A percentile compares a stretch with the other conserved stretches of the same genome.
phyloP scores from a whole-genome alignment of 1,139 yeast genomes.

The Hyphopichia khmerensis region DNA sequence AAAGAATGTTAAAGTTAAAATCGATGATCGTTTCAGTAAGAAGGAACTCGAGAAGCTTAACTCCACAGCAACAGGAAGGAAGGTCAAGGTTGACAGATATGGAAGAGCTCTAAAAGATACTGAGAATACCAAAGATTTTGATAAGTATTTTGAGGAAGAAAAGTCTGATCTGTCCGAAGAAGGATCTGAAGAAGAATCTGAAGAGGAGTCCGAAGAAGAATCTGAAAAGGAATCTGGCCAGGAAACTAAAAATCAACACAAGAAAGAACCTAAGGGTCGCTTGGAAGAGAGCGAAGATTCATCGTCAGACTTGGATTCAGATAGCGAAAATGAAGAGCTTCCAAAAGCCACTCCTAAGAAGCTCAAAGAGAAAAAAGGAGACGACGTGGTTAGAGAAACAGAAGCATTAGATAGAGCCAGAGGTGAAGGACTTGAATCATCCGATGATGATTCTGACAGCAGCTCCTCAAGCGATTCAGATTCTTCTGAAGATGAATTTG shows the following conservation, averaged over 20 bases:
- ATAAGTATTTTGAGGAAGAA: conserved; percentile 63
- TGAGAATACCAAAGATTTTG: conserved; percentile 45
- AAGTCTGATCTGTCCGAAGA: conserved; percentile 18
- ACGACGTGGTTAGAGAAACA: conserved; percentile 15
- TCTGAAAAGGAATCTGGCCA: conserved; percentile 13
- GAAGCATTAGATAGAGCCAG: conserved; percentile 60
- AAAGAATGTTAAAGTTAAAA: conserved; percentile 69
- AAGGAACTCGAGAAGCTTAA: conserved; percentile 65
- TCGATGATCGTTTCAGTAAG: conserved; percentile 83
- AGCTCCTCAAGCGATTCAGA: conserved; percentile 28
- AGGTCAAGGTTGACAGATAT: conserved; percentile 75
- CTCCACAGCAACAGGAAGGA: conserved; percentile 44
- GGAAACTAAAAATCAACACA: too few species aligned
- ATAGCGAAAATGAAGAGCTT: conserved; percentile 12
- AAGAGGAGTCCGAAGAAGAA: conserved; percentile 28
- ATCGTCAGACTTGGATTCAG: too few species aligned
- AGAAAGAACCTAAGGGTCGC: too few species aligned
- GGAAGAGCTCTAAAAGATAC: conserved; percentile 67
- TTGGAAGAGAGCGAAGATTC: too few species aligned
- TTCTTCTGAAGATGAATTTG: conserved; percentile 35
- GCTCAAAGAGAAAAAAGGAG: conserved; percentile 9
- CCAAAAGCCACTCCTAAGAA: neutral
- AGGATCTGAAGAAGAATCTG: conserved; percentile 19
- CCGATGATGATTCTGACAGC: conserved; percentile 22
- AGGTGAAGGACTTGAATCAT: conserved; percentile 52